Evolutionary conservation across 2,329 filamentous ascomycete species (phyloP).

Genomic region (Triangularia setosa): DNA sequence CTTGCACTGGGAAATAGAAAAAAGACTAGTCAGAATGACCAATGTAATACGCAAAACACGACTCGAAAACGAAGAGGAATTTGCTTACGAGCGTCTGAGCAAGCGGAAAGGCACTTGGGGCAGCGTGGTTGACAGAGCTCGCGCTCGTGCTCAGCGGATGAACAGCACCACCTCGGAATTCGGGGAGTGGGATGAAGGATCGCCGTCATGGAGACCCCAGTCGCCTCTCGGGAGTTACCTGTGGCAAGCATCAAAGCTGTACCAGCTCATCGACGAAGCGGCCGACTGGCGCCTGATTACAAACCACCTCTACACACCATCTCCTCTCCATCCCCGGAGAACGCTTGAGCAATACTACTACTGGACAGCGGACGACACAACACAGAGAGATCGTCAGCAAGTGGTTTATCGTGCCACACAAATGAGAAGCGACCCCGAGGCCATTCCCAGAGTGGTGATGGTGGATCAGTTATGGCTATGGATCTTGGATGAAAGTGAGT

Average conservation of each 20-base stretch:
- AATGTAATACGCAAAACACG: slow-evolving; percentile 21
- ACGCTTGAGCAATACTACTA: slow-evolving; percentile 38
- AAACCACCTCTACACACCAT: slow-evolving; percentile 26
- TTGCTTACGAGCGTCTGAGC: slow-evolving; percentile 16
- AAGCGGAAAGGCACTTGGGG: slow-evolving; percentile 24
- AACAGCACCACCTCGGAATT: slow-evolving; percentile 16
- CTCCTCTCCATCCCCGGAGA: slow-evolving; percentile 31
- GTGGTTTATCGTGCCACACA: slow-evolving; percentile 27
- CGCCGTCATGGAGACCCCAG: slow-evolving; percentile 19
- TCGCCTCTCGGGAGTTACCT: slow-evolving; percentile 20
- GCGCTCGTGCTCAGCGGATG: slow-evolving; percentile 12
- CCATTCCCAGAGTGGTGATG: slow-evolving; percentile 29
- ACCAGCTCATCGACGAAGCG: slow-evolving; percentile 25
- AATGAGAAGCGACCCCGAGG: slow-evolving; percentile 18
- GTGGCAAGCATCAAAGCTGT: slow-evolving; percentile 23
- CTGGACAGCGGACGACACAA: slow-evolving; percentile 34
- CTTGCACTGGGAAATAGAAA: slow-evolving; percentile 26
- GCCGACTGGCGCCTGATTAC: slow-evolving; percentile 23
- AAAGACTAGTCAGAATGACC: slow-evolving; percentile 22
- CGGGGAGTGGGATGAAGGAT: slow-evolving; percentile 14
- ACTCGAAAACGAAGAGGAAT: slow-evolving; percentile 16
- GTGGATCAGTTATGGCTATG: slow-evolving; percentile 30
- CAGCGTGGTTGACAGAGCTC: slow-evolving; percentile 20
- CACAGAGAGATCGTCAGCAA: slow-evolving; percentile 30
- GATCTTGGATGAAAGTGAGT: slow-evolving; percentile 29